phyloP scores from a whole-genome alignment of 2,329 filamentous ascomycete species.

The Colletotrichum magnum region DNA sequence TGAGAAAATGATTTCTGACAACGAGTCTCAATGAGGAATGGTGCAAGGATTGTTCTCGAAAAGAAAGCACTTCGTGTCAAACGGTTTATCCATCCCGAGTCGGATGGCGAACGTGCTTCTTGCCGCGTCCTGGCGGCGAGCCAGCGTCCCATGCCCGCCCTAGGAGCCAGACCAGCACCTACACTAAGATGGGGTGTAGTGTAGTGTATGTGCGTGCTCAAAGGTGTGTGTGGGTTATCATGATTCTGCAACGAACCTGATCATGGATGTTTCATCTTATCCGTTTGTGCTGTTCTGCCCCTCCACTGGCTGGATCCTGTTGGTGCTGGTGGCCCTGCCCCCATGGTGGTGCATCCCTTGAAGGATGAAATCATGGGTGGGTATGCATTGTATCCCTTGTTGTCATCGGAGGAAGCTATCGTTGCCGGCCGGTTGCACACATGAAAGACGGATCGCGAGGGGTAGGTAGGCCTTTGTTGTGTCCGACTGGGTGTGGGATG shows the following conservation, averaged over 20 bases:
- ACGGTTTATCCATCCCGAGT: constrained; percentile 36
- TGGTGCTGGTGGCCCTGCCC: constrained; percentile 17
- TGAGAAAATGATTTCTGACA: constrained; percentile 24
- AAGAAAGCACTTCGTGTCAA: constrained; percentile 27
- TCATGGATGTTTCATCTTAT: constrained; percentile 38
- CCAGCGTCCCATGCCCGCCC: constrained; percentile 36
- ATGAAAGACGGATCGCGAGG: constrained; percentile 18
- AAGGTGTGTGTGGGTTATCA: constrained; percentile 37
- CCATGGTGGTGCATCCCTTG: constrained; percentile 10
- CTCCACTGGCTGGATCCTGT: constrained; percentile 22
- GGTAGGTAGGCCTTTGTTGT: constrained; percentile 6
- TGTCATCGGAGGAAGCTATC: background rate
- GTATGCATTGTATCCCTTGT: constrained; percentile 17
- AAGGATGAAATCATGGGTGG: constrained; percentile 16
- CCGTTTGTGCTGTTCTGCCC: constrained; percentile 33
- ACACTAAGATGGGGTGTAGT: constrained; percentile 6
- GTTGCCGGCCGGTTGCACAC: constrained; percentile 22
- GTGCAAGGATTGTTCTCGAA: constrained; percentile 32
- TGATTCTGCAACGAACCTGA: constrained; percentile 42
- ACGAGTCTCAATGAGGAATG: background rate
- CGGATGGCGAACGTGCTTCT: constrained; percentile 29
- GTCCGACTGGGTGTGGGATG: constrained; percentile 3
- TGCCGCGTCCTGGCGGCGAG: constrained; percentile 26
- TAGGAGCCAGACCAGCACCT: constrained; percentile 10
- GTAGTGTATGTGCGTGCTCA: constrained; percentile 8